Conservation (phyloP, 345 rosid species). For the Tarenaya hassleriana region DNA sequence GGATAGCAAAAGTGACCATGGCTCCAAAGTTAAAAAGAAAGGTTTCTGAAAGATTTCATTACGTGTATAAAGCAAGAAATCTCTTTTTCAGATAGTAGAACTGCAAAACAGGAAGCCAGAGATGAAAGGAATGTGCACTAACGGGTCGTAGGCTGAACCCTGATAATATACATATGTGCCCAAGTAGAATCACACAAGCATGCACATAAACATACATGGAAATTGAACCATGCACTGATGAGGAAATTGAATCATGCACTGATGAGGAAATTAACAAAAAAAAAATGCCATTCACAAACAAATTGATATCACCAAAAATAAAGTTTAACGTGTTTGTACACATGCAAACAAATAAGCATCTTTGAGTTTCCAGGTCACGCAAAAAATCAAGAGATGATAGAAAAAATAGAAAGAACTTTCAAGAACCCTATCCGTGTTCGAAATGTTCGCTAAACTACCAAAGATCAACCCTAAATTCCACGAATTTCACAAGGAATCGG, state of each 20-base stretch:
- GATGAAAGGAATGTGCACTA: conserved; percentile 32
- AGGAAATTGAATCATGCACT: conserved; percentile 4
- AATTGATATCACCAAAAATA: no score
- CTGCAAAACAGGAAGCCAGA: conserved; percentile 1
- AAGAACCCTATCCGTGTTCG: conserved; percentile 77
- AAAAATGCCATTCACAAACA: background rate
- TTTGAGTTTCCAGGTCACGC: conserved; percentile 11
- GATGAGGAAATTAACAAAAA: background rate
- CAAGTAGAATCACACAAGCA: conserved; percentile 7
- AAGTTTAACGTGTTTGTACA: background rate
- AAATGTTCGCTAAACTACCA: conserved; percentile 87
- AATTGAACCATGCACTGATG: conserved; percentile 92
- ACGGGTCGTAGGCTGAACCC: conserved; percentile 93
- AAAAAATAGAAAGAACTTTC: background rate
- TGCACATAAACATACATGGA: conserved; percentile 40
- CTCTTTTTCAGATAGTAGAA: background rate
- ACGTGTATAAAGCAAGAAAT: conserved; percentile 1
- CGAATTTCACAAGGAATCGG: conserved; percentile 1
- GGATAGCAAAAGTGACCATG: conserved; percentile 80
- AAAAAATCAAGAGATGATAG: conserved; percentile 6
- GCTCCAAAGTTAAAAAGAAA: conserved; percentile 98
- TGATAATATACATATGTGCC: conserved; percentile 30
- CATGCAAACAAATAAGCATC: background rate
- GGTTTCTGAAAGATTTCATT: conserved; percentile 55
- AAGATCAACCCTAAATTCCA: conserved; percentile 60